A percentile compares a stretch with the other conserved stretches of the same genome.
Evolutionary conservation across 371 early-diverging fungal species (phyloP).

Genomic region (Mucor lusitanicus): DNA sequence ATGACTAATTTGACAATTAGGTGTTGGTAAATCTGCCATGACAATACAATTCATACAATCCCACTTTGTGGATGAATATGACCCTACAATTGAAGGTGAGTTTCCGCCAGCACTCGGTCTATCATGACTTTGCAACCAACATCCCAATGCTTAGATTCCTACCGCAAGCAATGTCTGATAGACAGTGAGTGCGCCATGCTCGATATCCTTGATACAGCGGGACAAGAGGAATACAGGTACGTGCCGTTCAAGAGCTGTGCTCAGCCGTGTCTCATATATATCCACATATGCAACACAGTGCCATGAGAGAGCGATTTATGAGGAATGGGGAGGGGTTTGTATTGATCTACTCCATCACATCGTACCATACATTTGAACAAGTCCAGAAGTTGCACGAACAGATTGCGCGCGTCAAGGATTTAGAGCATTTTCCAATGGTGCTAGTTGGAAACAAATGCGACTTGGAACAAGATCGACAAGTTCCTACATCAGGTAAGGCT

Average conservation of each 20-base stretch:
- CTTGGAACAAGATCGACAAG: conserved; percentile 76
- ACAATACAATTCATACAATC: conserved; percentile 82
- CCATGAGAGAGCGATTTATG: conserved; percentile 84
- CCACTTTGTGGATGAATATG: conserved; percentile 83
- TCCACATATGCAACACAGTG: conserved; percentile 32
- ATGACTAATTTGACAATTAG: conserved; percentile 3
- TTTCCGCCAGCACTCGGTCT: background rate
- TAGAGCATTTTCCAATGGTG: conserved; percentile 78
- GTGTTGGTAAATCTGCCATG: conserved; percentile 75
- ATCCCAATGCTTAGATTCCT: conserved; percentile 58
- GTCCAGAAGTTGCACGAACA: conserved; percentile 62
- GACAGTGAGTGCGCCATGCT: conserved; percentile 72
- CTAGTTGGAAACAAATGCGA: conserved; percentile 92
- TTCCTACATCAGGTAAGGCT: conserved; percentile 50
- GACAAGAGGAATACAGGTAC: conserved; percentile 84
- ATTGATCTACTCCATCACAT: conserved; percentile 64
- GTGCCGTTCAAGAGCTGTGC: background rate
- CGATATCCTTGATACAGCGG: conserved; percentile 84
- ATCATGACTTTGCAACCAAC: background rate
- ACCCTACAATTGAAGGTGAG: conserved; percentile 81
- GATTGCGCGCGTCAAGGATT: conserved; percentile 78
- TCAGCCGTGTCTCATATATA: background rate
- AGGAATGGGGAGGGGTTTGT: conserved; percentile 63
- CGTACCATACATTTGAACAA: conserved; percentile 67
- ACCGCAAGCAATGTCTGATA: conserved; percentile 75